These are phyloP conservation scores for Penicillium sp. DNA, from an alignment of 2,329 filamentous ascomycete species.

Conservation along the genomic window DNA sequence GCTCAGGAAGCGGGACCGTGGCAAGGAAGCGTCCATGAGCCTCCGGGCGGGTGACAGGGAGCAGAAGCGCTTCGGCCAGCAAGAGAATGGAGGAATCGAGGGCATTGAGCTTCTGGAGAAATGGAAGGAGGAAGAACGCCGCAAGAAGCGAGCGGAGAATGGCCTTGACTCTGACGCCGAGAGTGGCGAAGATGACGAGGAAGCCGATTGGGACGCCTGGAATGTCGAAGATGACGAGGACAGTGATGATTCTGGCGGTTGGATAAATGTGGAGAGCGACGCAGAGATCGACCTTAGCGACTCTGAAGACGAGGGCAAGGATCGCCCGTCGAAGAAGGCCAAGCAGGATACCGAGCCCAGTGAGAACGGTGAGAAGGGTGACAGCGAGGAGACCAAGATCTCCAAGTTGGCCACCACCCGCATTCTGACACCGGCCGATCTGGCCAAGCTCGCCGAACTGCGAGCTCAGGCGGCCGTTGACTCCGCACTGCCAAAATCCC, in stretches of 20 bases:
- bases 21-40: conserved; percentile 82
- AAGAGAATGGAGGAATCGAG: conserved; percentile 75
- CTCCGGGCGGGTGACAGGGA: conserved; percentile 69
- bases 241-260: conserved; percentile 73
- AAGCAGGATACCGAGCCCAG: conserved; percentile 46
- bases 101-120: conserved; percentile 85
- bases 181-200: conserved; percentile 57
- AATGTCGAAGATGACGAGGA: conserved; percentile 56
- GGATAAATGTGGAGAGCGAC: conserved; percentile 85
- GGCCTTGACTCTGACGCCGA: conserved; percentile 59
- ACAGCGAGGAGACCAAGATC: conserved; percentile 33
- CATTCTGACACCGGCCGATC: conserved; percentile 90
- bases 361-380: conserved; percentile 32
- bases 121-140: conserved; percentile 87
- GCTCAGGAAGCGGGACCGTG: conserved; percentile 81
- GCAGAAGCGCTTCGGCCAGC: conserved; percentile 76
- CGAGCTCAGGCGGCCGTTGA: conserved; percentile 67
- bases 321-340: conserved; percentile 59
- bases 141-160: conserved; percentile 64
- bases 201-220: conserved; percentile 56
- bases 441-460: conserved; percentile 90
- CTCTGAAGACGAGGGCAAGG: conserved; percentile 63
- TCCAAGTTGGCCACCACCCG: conserved; percentile 78
- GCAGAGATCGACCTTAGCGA: conserved; percentile 69
- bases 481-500: conserved; percentile 50